Percentiles rank a stretch among this genome's conserved stretches.
phyloP scores from a whole-genome alignment of 1,139 yeast species.

The Geotrichum phurueaensis region DNA sequence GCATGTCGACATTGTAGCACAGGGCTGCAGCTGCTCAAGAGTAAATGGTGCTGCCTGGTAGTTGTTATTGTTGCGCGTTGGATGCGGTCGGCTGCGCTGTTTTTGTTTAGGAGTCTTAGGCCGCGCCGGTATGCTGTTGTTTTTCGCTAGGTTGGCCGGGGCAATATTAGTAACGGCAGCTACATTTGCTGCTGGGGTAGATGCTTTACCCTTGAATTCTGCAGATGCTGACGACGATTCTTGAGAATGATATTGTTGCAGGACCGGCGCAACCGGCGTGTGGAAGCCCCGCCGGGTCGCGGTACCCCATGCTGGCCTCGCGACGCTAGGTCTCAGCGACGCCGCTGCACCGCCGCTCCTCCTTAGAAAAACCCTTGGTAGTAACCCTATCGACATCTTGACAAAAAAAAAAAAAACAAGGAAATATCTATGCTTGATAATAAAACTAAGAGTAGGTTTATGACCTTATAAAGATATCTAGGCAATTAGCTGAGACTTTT shows the following conservation, averaged over 20 bases:
- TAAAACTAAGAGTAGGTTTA: no score
- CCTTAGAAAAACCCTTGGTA: background rate
- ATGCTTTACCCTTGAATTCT: background rate
- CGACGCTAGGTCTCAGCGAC: background rate
- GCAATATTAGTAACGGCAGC: background rate
- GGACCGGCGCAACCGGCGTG: background rate
- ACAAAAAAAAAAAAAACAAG: background rate
- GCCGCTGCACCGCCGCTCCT: background rate
- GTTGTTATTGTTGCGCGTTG: background rate
- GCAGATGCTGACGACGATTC: background rate
- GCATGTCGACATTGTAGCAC: constrained; percentile 65
- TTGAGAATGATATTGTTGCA: background rate
- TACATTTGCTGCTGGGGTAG: background rate
- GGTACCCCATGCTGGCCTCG: constrained; percentile 9
- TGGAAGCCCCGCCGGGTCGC: constrained; percentile 5
- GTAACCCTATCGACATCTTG: background rate
- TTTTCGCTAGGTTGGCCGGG: background rate
- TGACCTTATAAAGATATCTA: no score
- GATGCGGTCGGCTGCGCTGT: background rate
- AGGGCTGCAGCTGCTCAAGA: constrained; percentile 30
- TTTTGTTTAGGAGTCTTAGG: background rate
- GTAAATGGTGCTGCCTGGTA: background rate
- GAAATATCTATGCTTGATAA: no score
- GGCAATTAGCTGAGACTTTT: background rate
- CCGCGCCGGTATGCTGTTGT: background rate